Base-by-base conservation (phyloP, 169 alveolate genomes). In the Plasmodium yoelii region DNA sequence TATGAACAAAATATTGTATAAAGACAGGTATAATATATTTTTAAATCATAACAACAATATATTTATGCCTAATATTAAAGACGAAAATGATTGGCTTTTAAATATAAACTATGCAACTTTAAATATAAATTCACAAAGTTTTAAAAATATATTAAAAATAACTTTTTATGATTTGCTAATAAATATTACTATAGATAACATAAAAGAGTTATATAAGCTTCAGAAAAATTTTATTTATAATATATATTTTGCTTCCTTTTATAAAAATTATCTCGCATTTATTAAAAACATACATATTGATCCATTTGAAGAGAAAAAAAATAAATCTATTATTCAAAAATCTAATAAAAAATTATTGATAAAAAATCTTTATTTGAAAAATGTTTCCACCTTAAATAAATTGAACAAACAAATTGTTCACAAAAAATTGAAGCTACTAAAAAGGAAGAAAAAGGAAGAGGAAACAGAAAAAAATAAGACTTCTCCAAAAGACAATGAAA, bases 41-140 rank as follows among this genome's bases (percentile, higher is more conserved):
- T 34, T 77, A n/a, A 77, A 77, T 39, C 56, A 34, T 10, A 77
- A 77, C 56, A 77, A 77, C 65, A 77, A 61, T 34, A 77, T 77
- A 63, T 63, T 77, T 64, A 77, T 64, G 75, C 88, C 88, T 18
- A 77, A 77, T 56, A 77, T 77, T 61, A 77, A 64, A 67, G 88
- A 77, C 5, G 88, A 77, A 28, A 63, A 77, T 13, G 77, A 77
- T 18, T 77, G 88, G 65, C 44, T 77, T 19, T 34, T 77, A 7
- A 77, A 69, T 57, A 77, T 77, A 28, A 77, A 77, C 28, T 49
- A 57, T 61, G 67, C 65, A 10, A 49, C 63, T 51, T 19, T 77
- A 12, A 15, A 26, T 49, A 69, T 44, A 61, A 77, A 64, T n/a
- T 47, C 49, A 1, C 22, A 47, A 42, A 51, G 71, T 1, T 34